A percentile compares a stretch with the other conserved stretches of the same genome.
Evolutionary conservation across 2,329 filamentous ascomycete genomes (phyloP).

Genomic region (Teratosphaeria destructans): DNA sequence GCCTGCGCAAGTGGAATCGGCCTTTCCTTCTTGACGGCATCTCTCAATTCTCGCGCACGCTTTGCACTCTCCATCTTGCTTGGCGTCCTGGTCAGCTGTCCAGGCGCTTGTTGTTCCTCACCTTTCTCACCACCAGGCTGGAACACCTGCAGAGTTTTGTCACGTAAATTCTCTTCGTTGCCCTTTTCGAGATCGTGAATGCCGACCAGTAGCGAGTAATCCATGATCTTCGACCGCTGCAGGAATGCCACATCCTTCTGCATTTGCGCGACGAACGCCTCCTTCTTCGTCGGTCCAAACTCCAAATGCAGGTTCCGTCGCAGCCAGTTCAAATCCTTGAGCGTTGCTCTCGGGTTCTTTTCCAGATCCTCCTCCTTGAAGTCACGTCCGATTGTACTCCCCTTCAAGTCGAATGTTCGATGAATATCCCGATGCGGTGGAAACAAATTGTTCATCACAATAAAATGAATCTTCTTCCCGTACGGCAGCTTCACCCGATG

Average conservation of each 20-base stretch:
- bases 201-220: constrained; percentile 90
- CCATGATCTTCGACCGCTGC: constrained; percentile 91
- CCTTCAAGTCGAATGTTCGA: constrained; percentile 92
- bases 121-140: constrained; percentile 64
- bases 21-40: constrained; percentile 86
- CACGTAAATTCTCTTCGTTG: constrained; percentile 85
- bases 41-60: constrained; percentile 80
- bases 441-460: constrained; percentile 99
- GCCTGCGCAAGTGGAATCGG: constrained; percentile 86
- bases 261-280: constrained; percentile 80
- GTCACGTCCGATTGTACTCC: constrained; percentile 87
- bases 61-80: constrained; percentile 86
- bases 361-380: constrained; percentile 80
- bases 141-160: constrained; percentile 88
- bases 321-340: constrained; percentile 97
- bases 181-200: constrained; percentile 85
- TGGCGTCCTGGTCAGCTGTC: constrained; percentile 70
- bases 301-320: constrained; percentile 76
- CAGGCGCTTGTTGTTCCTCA: constrained; percentile 38
- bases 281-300: constrained; percentile 79
- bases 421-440: constrained; percentile 96
- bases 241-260: constrained; percentile 76
- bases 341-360: constrained; percentile 79
- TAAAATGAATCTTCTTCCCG: constrained; percentile 96
- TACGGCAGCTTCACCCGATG: constrained; percentile 98